Conservation (phyloP, 768 basidiomycete species). For the Termitomyces sp. region DNA sequence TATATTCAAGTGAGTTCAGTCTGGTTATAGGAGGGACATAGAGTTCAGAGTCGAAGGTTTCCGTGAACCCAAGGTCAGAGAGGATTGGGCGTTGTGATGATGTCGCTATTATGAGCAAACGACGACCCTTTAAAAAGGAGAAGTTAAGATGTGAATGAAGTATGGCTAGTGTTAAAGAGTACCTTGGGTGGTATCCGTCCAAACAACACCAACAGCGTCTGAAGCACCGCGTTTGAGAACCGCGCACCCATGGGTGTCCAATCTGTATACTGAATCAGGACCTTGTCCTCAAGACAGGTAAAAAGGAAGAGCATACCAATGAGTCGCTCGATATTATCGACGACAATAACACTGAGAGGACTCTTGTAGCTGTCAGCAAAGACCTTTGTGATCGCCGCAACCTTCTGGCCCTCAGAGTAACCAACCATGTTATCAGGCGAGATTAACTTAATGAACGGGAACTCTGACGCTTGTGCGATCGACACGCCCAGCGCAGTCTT, state of each 20-base stretch:
- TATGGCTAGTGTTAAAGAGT: conserved; percentile 9
- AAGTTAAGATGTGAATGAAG: neutral
- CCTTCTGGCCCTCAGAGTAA: conserved; percentile 88
- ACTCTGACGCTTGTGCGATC: conserved; percentile 89
- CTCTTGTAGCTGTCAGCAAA: conserved; percentile 97
- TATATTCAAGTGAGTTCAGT: conserved; percentile 64
- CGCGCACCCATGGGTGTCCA: conserved; percentile 97
- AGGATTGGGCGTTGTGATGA: conserved; percentile 85
- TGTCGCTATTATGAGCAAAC: conserved; percentile 87
- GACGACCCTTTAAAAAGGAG: conserved; percentile 58
- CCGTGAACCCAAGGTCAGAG: conserved; percentile 82
- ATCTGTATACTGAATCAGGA: conserved; percentile 40
- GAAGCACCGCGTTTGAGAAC: conserved; percentile 92
- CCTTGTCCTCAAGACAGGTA: neutral
- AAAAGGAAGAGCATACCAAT: conserved; percentile 52
- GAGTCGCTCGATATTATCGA: conserved; percentile 91
- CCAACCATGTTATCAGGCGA: conserved; percentile 98
- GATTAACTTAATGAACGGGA: conserved; percentile 96
- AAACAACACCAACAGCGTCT: conserved; percentile 84
- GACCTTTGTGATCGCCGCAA: conserved; percentile 84
- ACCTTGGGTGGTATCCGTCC: conserved; percentile 91
- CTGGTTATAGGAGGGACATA: conserved; percentile 77
- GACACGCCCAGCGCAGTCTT: conserved; percentile 94
- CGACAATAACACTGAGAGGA: conserved; percentile 91
- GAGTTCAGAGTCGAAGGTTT: conserved; percentile 84